Evolutionary conservation across 23 red algal genomes (phyloP).

Genomic region (Porphyridium purpureum): DNA sequence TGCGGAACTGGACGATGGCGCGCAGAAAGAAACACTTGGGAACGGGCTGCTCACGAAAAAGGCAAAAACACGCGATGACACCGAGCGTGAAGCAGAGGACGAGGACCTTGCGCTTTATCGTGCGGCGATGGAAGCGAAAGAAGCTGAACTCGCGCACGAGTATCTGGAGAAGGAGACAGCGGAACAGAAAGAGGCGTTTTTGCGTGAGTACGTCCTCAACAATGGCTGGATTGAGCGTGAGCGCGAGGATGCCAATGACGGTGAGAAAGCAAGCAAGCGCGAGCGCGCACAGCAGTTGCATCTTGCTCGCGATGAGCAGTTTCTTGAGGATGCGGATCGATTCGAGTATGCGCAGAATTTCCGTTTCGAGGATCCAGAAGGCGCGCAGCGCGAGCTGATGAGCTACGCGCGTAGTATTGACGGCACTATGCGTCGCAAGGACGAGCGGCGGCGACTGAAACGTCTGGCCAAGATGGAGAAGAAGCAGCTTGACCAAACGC

Average conservation of each 20-base stretch:
- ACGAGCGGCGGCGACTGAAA: slow-evolving; percentile 35
- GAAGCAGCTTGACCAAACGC: too few species aligned
- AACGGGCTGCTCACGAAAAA: too few species aligned
- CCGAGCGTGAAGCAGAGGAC: too few species aligned
- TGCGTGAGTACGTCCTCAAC: slow-evolving; percentile 91
- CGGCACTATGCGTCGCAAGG: slow-evolving; percentile 40
- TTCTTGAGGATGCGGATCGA: slow-evolving; percentile 26
- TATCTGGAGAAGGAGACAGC: slow-evolving; percentile 94
- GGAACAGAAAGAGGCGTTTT: slow-evolving; percentile 81
- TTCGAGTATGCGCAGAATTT: slow-evolving; percentile 91
- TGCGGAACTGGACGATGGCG: too few species aligned
- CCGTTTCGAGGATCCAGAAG: slow-evolving; percentile 79
- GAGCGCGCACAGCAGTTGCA: too few species aligned
- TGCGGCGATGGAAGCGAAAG: too few species aligned
- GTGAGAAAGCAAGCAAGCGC: slow-evolving; percentile 24
- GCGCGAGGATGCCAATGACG: slow-evolving; percentile 35
- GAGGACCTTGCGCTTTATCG: too few species aligned
- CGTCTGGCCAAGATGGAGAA: slow-evolving; percentile 39
- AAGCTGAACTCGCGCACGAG: slow-evolving; percentile 61
- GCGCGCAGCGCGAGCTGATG: slow-evolving; percentile 16
- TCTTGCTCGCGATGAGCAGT: slow-evolving; percentile 24
- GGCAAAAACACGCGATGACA: too few species aligned
- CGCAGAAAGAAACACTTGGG: too few species aligned
- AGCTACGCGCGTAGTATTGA: slow-evolving; percentile 36
- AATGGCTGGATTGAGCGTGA: slow-evolving; percentile 78